These are phyloP conservation scores for Dactylellina sp. DNA, from an alignment of 2,329 filamentous ascomycete genomes.

Conservation along the genomic window DNA sequence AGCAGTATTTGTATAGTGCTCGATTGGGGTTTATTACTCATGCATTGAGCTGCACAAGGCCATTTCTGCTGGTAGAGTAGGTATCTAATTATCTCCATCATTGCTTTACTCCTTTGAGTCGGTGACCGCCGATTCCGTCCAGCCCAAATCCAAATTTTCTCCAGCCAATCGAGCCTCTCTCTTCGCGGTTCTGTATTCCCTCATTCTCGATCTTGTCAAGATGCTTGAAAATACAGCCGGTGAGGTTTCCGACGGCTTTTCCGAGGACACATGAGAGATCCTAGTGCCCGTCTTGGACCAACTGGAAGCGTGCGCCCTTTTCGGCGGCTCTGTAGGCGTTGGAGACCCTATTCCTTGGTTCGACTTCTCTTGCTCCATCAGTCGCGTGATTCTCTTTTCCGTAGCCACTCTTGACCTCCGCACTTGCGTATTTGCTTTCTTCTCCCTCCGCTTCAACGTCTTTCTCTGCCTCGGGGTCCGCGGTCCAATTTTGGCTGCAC, in stretches of 20 bases:
- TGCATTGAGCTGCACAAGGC: no score
- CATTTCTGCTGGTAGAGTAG: no score
- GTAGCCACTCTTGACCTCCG: neutral
- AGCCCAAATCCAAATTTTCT: no score
- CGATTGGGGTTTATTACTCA: no score
- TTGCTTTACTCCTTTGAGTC: no score
- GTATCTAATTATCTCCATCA: no score
- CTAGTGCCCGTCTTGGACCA: neutral
- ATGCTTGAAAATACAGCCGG: neutral
- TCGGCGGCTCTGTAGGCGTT: neutral
- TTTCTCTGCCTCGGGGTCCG: slow-evolving; percentile 19
- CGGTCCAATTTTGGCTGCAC: no score
- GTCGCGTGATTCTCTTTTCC: neutral
- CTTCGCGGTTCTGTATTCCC: neutral
- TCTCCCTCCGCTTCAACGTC: slow-evolving; percentile 1
- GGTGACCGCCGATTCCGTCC: no score
- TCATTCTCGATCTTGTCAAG: neutral
- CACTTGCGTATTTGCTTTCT: neutral
- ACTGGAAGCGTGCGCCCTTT: neutral
- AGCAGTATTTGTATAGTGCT: no score
- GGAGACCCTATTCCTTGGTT: neutral
- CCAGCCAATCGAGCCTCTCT: no score
- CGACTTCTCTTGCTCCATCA: slow-evolving; percentile 9
- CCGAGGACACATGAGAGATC: neutral
- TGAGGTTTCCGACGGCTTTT: neutral